Evolutionary conservation across 805 yeast species (phyloP).

Genomic region (Teunomyces funiuensis): DNA sequence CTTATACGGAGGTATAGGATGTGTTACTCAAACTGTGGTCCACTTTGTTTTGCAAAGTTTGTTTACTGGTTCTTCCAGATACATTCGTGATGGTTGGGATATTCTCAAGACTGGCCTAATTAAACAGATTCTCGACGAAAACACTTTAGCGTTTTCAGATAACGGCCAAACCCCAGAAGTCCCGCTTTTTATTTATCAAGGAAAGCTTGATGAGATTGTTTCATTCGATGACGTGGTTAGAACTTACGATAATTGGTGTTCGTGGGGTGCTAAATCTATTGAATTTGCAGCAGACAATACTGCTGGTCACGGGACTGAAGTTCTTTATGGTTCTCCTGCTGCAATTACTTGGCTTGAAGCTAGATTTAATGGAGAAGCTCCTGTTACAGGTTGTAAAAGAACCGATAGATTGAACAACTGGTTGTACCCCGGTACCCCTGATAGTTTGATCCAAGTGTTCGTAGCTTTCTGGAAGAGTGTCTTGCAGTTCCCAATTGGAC

Average conservation of each 20-base stretch:
- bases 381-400: conserved; percentile 18
- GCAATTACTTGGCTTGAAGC: conserved; percentile 20
- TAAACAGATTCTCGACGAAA: conserved; percentile 15
- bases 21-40: background rate
- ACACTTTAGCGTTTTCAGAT: no score
- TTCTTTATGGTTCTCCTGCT: conserved; percentile 12
- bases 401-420: conserved; percentile 48
- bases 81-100: background rate
- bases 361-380: conserved; percentile 14
- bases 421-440: conserved; percentile 40
- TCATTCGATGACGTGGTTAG: conserved; percentile 8
- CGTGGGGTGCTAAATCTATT: conserved; percentile 10
- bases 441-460: background rate
- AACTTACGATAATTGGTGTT: conserved; percentile 13
- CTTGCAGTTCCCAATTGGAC: background rate
- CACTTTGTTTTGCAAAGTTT: background rate
- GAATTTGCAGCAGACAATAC: conserved; percentile 9
- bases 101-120: conserved; percentile 8
- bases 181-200: conserved; percentile 14
- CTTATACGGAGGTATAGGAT: background rate
- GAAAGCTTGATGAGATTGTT: conserved; percentile 11
- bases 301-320: conserved; percentile 17
- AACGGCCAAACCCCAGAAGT: no score
- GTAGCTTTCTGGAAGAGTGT: background rate
- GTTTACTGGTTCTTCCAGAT: background rate